phyloP scores from a whole-genome alignment of 1,284 basidiomycete species.

The Trametes hirsuta region DNA sequence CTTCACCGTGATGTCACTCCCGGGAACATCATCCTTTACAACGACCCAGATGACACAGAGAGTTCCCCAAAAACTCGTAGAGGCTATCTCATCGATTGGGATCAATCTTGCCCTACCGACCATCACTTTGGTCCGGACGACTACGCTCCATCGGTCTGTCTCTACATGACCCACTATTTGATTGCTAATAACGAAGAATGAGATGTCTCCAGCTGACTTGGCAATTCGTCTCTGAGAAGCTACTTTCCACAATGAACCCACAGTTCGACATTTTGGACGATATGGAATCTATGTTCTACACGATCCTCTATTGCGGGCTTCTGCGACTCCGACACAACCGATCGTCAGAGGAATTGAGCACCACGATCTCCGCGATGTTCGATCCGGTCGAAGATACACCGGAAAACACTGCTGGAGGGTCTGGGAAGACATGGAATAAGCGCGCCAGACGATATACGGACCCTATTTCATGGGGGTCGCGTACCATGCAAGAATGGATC shows the following conservation, averaged over 20 bases:
- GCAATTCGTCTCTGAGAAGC: neutral
- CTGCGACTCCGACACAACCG: neutral
- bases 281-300: constrained; percentile 10
- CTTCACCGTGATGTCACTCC: constrained; percentile 17
- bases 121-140: too few relatives aligned
- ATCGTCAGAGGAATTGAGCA: too few relatives aligned
- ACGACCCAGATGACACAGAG: neutral
- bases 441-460: neutral
- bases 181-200: too few relatives aligned
- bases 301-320: neutral
- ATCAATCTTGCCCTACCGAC: neutral
- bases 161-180: too few relatives aligned
- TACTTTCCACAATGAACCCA: neutral
- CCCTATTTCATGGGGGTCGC: neutral
- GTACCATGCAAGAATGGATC: neutral
- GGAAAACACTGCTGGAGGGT: neutral
- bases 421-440: neutral
- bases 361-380: too few relatives aligned
- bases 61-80: too few relatives aligned
- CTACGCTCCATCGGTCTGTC: too few relatives aligned
- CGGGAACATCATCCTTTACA: constrained; percentile 15
- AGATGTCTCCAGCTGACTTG: neutral
- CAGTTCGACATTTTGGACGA: neutral
- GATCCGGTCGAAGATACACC: too few relatives aligned
- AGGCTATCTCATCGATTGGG: too few relatives aligned